Conservation (phyloP, 2,329 filamentous ascomycete genomes). For the Boeremia lycopersici region DNA sequence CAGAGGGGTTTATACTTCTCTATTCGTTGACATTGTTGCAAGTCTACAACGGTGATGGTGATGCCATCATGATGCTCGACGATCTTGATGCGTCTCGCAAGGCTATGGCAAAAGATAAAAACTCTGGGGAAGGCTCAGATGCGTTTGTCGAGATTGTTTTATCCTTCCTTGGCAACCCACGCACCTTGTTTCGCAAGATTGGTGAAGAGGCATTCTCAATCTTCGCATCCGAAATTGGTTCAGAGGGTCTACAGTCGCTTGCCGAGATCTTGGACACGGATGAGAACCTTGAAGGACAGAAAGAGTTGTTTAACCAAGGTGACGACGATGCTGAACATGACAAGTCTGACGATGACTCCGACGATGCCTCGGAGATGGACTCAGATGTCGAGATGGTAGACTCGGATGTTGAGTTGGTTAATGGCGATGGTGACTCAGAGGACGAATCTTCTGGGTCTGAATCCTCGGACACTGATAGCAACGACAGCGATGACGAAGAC, state of each 20-base stretch:
- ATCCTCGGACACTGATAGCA: conserved; percentile 29
- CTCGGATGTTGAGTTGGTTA: conserved; percentile 13
- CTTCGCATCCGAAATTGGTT: conserved; percentile 77
- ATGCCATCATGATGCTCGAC: conserved; percentile 80
- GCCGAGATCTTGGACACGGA: conserved; percentile 75
- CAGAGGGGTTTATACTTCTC: conserved; percentile 75
- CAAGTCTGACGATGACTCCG: conserved; percentile 55
- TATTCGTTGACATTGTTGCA: conserved; percentile 86
- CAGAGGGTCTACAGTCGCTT: conserved; percentile 71
- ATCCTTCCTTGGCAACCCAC: conserved; percentile 86
- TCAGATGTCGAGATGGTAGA: conserved; percentile 55
- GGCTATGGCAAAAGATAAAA: conserved; percentile 57
- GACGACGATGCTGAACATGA: conserved; percentile 48
- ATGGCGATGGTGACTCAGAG: conserved; percentile 35
- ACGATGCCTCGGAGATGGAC: conserved; percentile 53
- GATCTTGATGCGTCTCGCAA: conserved; percentile 81
- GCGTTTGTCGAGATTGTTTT: conserved; percentile 82
- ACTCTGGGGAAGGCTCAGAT: conserved; percentile 34
- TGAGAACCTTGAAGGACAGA: conserved; percentile 82
- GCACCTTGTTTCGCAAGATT: conserved; percentile 81
- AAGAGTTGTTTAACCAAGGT: conserved; percentile 78
- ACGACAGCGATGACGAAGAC: conserved; percentile 45
- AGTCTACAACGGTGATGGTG: conserved; percentile 86
- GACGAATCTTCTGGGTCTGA: conserved; percentile 31
- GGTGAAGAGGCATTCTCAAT: conserved; percentile 86